These are phyloP conservation scores for Pouteria campechiana DNA, from an alignment of 179 eudicot species.

Conservation along the genomic window DNA sequence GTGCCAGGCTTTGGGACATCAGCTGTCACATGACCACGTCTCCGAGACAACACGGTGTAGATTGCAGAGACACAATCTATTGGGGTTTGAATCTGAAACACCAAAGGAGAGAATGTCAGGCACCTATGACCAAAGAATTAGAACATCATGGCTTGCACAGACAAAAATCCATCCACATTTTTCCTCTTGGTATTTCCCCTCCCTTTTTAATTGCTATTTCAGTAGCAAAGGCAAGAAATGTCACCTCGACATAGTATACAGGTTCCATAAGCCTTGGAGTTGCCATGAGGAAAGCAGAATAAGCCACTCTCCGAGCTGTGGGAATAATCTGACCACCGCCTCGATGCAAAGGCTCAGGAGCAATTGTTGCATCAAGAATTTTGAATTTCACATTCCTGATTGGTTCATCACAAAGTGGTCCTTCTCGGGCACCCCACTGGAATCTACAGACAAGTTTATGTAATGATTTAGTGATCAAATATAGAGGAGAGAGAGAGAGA, in stretches of 20 bases:
- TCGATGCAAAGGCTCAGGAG: constrained; percentile 87
- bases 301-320: constrained; percentile 98
- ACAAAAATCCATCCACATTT: too few species aligned
- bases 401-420: constrained; percentile 98
- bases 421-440: constrained; percentile 99
- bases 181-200: too few species aligned
- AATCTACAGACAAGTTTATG: constrained; percentile 35
- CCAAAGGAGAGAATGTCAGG: too few species aligned
- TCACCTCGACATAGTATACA: constrained; percentile 87
- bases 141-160: too few species aligned
- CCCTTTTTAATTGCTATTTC: too few species aligned
- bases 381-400: constrained; percentile 97
- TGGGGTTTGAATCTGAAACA: constrained; percentile 94
- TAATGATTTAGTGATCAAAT: neutral
- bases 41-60: constrained; percentile 83
- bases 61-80: constrained; percentile 94
- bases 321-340: constrained; percentile 99
- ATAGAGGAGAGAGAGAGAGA: neutral
- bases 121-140: too few species aligned
- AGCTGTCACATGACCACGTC: constrained; percentile 97
- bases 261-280: constrained; percentile 99
- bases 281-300: constrained; percentile 97
- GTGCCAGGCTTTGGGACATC: constrained; percentile 99
- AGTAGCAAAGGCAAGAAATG: too few species aligned
- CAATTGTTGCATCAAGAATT: constrained; percentile 94